These are phyloP conservation scores for Houttuynia cordata DNA, from an alignment of 164 flowering plant genomes.

Conservation along the genomic window DNA sequence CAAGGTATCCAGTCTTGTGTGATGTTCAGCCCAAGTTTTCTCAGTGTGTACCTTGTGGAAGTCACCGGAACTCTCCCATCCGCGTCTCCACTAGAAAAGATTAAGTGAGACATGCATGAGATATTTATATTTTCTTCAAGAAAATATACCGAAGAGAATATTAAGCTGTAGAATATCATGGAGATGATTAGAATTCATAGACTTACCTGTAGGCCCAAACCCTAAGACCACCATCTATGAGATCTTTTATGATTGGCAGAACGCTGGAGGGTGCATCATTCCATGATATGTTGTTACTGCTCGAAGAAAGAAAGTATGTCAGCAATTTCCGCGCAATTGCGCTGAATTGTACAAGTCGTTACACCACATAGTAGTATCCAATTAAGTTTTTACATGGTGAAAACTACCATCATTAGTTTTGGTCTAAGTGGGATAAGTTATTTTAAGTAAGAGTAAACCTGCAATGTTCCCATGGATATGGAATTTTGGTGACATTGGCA, in stretches of 20 bases:
- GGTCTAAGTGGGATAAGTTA: neutral
- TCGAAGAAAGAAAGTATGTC: too few relatives aligned
- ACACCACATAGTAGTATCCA: neutral
- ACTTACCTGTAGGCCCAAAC: slow-evolving; percentile 57
- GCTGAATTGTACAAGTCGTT: neutral
- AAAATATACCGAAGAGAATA: neutral
- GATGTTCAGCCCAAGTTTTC: slow-evolving; percentile 35
- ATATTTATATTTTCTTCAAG: neutral
- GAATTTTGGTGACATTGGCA: slow-evolving; percentile 16
- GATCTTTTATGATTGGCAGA: slow-evolving; percentile 39
- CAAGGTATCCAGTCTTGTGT: slow-evolving; percentile 45
- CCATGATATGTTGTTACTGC: neutral
- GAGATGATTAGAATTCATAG: neutral
- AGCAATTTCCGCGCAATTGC: neutral
- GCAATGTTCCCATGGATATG: slow-evolving; percentile 32
- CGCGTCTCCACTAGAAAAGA: slow-evolving; percentile 38
- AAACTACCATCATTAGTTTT: neutral
- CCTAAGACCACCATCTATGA: slow-evolving; percentile 39
- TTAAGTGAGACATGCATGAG: neutral
- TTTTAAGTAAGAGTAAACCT: slow-evolving; percentile 18
- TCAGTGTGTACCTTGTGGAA: slow-evolving; percentile 33
- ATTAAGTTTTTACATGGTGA: too few relatives aligned
- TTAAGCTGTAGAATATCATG: neutral
- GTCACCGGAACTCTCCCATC: slow-evolving; percentile 59
- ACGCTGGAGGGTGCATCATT: slow-evolving; percentile 11